These are phyloP conservation scores for Termitomyces sp. DNA, from an alignment of 768 basidiomycete species.

Conservation along the genomic window DNA sequence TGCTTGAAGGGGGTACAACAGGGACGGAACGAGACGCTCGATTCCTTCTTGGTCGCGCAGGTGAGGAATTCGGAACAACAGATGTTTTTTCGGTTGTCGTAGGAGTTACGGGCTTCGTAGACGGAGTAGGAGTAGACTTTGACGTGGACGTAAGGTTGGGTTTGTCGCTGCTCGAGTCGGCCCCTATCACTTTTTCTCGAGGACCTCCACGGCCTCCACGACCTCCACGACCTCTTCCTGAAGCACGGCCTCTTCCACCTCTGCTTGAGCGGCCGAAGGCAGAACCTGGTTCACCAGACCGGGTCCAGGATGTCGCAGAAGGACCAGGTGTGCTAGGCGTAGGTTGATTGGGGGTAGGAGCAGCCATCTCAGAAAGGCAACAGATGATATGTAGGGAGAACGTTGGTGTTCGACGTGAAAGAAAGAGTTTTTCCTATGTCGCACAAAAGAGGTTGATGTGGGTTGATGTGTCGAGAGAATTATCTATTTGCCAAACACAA, in stretches of 20 bases:
- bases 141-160: slow-evolving; percentile 10
- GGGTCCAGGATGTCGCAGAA: slow-evolving; percentile 36
- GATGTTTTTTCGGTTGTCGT: slow-evolving; percentile 16
- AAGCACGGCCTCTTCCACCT: slow-evolving; percentile 29
- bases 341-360: slow-evolving; percentile 30
- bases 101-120: slow-evolving; percentile 17
- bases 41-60: slow-evolving; percentile 26
- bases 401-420: not conserved
- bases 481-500: slow-evolving; percentile 27
- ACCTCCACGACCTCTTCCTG: slow-evolving; percentile 28
- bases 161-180: slow-evolving; percentile 17
- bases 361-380: slow-evolving; percentile 31
- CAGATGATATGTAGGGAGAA: not conserved
- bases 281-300: slow-evolving; percentile 42
- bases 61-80: slow-evolving; percentile 13
- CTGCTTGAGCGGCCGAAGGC: slow-evolving; percentile 43
- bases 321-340: slow-evolving; percentile 24
- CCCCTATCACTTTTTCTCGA: slow-evolving; percentile 20
- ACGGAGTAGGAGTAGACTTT: slow-evolving; percentile 14
- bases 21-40: slow-evolving; percentile 30
- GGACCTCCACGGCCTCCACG: slow-evolving; percentile 25
- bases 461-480: not conserved
- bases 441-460: not conserved
- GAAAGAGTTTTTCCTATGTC: not conserved
- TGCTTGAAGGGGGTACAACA: slow-evolving; percentile 16